A percentile compares a stretch with the other conserved stretches of the same genome.
Evolutionary conservation across 176 grass and related monocot genomes (phyloP).

Genomic region (Tillandsia fasciculata): DNA sequence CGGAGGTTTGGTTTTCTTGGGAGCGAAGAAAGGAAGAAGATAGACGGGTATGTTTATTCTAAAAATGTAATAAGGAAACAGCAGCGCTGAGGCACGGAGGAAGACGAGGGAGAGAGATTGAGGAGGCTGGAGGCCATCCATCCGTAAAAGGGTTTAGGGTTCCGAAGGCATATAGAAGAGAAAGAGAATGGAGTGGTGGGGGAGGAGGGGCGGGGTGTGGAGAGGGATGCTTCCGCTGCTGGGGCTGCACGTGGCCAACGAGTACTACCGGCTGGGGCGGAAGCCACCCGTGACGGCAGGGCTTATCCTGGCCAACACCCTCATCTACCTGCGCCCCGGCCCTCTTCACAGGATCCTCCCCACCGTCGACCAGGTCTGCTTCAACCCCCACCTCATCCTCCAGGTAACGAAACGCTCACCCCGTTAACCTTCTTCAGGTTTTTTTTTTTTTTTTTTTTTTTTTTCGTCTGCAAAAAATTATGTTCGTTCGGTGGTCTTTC

Average conservation of each 20-base stretch:
- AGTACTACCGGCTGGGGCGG: constrained; percentile 49
- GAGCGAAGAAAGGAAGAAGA: no score
- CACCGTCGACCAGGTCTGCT: constrained; percentile 36
- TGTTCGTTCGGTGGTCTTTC: background rate
- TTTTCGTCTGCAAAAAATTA: background rate
- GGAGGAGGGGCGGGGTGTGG: constrained; percentile 10
- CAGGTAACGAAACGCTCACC: constrained; percentile 28
- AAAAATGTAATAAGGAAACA: no score
- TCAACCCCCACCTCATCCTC: constrained; percentile 82
- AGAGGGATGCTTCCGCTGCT: constrained; percentile 67
- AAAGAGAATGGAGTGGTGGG: constrained; percentile 1
- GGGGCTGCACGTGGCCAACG: constrained; percentile 52
- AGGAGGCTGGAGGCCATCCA: no score
- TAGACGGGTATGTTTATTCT: no score
- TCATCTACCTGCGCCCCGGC: constrained; percentile 66
- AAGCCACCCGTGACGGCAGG: constrained; percentile 72
- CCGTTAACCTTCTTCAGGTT: background rate
- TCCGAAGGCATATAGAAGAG: background rate
- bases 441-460: no score
- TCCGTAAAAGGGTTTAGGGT: no score
- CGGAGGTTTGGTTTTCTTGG: no score
- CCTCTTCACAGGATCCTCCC: constrained; percentile 67
- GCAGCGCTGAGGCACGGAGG: background rate
- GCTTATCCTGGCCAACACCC: constrained; percentile 64
- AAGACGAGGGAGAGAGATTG: background rate